Base-by-base conservation (phyloP, 1,139 yeast species). In the Candida frijolesensis region DNA sequence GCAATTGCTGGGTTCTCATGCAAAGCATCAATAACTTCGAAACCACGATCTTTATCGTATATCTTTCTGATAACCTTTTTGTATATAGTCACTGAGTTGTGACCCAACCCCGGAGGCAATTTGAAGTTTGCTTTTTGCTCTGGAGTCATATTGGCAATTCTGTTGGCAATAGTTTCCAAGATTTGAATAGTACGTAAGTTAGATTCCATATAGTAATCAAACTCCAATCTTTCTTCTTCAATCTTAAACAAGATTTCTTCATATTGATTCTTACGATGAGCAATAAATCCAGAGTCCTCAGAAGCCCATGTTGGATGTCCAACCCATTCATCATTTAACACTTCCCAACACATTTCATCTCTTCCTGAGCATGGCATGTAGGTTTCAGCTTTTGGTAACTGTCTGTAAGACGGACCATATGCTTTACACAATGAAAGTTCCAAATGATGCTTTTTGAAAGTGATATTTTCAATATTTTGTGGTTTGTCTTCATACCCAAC, bases 231-330 rank as follows among this genome's bases (percentile, higher is more conserved):
- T 70, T 94, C 99, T 68, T 94, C 99, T 70, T 94, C 99, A 52
- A 92, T 91, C 65, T 96, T 87, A 73, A 91, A 92, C 54, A 95
- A 74, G 50, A 94, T 89, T 69, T 94, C 99, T 70, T 94, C 99
- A 66, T 92, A 94, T 70, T 94, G 99, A 65, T 95, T 94, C 69
- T 95, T 94, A 60, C 98, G 84, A 68, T 95, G 99, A 15, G 99
- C 97, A 65, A 94, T 92, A 64, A 92, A 94, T 0, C 99, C 99
- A 22, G 97, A 89, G 66, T 95, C 99, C 68, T 94, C 99, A 1
- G 98, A 92, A 1, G 98, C 99, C 99, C 99, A 95, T 6, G 97
- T 96, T 37, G 99, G 99, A 68, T 92, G 98, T 2, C 97, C 97
- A 25, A 94, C 98, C 98, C 98, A 95, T 70, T 94, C 98, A 66